phyloP scores from a whole-genome alignment of 306 rosid species.

The Gastrolobium bilobum region DNA sequence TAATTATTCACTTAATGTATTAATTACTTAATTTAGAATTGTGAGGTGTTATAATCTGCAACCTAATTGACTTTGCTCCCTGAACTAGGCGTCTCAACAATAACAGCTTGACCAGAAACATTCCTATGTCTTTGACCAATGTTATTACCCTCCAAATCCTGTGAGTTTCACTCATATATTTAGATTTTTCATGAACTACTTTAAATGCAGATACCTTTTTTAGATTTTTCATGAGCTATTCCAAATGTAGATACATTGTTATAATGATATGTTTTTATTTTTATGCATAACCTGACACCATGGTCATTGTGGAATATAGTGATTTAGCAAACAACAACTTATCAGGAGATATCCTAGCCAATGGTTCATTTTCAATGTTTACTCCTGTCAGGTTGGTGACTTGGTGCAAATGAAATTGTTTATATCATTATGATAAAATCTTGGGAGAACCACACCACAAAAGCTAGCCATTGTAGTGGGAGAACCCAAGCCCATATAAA shows the following conservation, averaged over 20 bases:
- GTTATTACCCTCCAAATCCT: no score
- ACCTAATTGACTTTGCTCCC: conserved; percentile 17
- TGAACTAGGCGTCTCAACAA: no score
- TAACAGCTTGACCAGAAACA: no score
- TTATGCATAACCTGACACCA: conserved; percentile 27
- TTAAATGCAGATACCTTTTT: no score
- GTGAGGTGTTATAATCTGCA: no score
- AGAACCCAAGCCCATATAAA: not conserved
- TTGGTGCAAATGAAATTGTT: conserved; percentile 36
- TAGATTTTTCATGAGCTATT: no score
- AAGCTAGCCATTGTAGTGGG: not conserved
- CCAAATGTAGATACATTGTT: not conserved
- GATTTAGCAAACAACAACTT: conserved; percentile 68
- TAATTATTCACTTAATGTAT: no score
- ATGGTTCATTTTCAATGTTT: conserved; percentile 71
- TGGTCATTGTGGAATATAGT: conserved; percentile 54
- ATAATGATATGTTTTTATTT: not conserved
- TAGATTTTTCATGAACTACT: no score
- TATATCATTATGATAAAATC: not conserved
- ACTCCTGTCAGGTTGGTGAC: conserved; percentile 61
- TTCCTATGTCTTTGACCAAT: no score
- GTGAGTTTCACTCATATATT: no score
- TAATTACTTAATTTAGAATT: no score
- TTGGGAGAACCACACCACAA: not conserved
- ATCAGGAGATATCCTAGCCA: conserved; percentile 64